phyloP scores from a whole-genome alignment of 768 basidiomycete genomes.

The Tricholoma flavovirens region DNA sequence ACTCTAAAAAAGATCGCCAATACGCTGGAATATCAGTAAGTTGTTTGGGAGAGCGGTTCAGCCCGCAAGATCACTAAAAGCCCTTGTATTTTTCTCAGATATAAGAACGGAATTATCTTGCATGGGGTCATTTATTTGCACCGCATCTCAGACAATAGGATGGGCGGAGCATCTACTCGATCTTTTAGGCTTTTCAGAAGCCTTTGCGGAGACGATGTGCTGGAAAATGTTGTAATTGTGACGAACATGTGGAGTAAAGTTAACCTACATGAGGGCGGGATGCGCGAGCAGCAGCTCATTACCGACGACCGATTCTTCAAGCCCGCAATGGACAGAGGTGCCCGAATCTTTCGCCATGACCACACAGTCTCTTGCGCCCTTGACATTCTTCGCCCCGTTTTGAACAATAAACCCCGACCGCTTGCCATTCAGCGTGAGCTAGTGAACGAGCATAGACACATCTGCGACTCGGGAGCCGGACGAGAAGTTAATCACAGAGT shows the following conservation, averaged over 20 bases:
- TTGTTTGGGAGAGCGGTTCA: background rate
- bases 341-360: constrained; percentile 30
- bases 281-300: constrained; percentile 32
- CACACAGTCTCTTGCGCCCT: constrained; percentile 25
- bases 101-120: background rate
- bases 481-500: constrained; percentile 9
- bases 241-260: constrained; percentile 47
- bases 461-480: constrained; percentile 31
- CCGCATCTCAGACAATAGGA: constrained; percentile 35
- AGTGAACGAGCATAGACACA: constrained; percentile 15
- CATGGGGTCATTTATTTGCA: constrained; percentile 40
- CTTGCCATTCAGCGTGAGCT: constrained; percentile 11
- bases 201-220: constrained; percentile 38
- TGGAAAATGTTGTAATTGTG: constrained; percentile 41
- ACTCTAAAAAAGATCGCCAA: constrained; percentile 8
- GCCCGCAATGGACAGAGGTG: constrained; percentile 35
- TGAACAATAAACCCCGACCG: constrained; percentile 4
- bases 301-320: constrained; percentile 33
- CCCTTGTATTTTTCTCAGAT: background rate
- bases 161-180: constrained; percentile 34
- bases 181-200: constrained; percentile 42
- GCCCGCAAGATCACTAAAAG: too few species aligned
- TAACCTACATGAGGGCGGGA: constrained; percentile 21
- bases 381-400: constrained; percentile 25
- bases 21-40: constrained; percentile 7